Evolutionary conservation across 2,329 filamentous ascomycete genomes (phyloP).

Genomic region (Trichoderma breve): DNA sequence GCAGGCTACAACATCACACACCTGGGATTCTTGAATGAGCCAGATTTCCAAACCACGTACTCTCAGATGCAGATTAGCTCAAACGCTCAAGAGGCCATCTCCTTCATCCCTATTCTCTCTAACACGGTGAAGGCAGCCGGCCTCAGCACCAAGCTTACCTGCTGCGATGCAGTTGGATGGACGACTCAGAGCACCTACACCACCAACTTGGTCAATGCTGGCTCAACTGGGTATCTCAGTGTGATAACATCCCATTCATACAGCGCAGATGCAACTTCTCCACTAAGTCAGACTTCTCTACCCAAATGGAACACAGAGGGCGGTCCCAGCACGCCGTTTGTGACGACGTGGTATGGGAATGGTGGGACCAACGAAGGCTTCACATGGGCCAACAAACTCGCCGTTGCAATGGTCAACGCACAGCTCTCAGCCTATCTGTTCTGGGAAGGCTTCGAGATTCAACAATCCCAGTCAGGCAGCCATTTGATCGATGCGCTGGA

Average conservation of each 20-base stretch:
- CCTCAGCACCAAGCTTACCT: conserved; percentile 1
- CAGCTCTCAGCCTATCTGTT: neutral
- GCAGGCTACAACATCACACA: conserved; percentile 7
- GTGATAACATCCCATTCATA: conserved; percentile 4
- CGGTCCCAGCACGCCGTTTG: neutral
- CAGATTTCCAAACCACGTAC: neutral
- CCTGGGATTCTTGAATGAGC: conserved; percentile 8
- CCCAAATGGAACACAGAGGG: conserved; percentile 12
- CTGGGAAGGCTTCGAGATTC: conserved; percentile 10
- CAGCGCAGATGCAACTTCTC: neutral
- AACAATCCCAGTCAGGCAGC: conserved; percentile 8
- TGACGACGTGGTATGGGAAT: conserved; percentile 1
- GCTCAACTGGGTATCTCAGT: neutral
- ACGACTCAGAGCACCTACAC: conserved; percentile 5
- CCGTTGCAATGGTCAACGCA: conserved; percentile 9
- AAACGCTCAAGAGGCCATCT: conserved; percentile 11
- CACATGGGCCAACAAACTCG: conserved; percentile 5
- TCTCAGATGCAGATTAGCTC: conserved; percentile 13
- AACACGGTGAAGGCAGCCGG: conserved; percentile 8
- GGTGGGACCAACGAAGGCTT: conserved; percentile 6
- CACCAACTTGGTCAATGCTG: conserved; percentile 6
- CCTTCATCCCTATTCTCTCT: neutral
- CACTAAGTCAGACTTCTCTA: neutral
- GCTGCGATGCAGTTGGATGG: conserved; percentile 8
- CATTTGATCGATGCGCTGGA: conserved; percentile 7